These are phyloP conservation scores for Microascus cirrosus DNA, from an alignment of 2,329 filamentous ascomycete species.

Conservation along the genomic window DNA sequence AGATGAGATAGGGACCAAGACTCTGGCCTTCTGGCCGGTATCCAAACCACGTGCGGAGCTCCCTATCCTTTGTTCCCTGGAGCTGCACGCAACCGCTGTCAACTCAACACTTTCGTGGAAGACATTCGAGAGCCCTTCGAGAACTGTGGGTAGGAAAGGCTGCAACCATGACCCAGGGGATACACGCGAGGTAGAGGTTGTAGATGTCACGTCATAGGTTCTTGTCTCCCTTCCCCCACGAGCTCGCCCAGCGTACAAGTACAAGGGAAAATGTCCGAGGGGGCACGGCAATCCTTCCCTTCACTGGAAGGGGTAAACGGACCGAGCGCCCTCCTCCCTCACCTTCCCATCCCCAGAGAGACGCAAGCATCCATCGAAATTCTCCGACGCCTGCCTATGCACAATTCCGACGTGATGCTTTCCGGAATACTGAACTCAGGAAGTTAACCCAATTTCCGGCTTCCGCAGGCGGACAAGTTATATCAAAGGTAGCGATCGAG, in stretches of 20 bases:
- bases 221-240: background rate
- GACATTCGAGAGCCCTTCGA: background rate
- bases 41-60: background rate
- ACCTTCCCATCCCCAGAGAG: background rate
- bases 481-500: background rate
- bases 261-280: constrained; percentile 3
- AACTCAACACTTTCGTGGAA: constrained; percentile 2
- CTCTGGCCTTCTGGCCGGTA: background rate
- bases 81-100: constrained; percentile 3
- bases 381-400: constrained; percentile 1
- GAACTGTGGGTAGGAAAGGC: background rate
- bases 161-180: background rate
- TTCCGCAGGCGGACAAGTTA: background rate
- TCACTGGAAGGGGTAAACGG: background rate
- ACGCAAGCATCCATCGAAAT: background rate
- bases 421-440: background rate
- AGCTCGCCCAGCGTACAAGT: background rate
- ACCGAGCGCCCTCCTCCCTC: background rate
- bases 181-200: background rate
- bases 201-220: background rate
- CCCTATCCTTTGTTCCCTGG: background rate
- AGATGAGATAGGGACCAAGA: background rate
- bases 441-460: background rate
- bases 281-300: background rate
- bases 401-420: background rate